Evolutionary conservation across 768 basidiomycete species (phyloP).

Genomic region (Termitomyces sp.): DNA sequence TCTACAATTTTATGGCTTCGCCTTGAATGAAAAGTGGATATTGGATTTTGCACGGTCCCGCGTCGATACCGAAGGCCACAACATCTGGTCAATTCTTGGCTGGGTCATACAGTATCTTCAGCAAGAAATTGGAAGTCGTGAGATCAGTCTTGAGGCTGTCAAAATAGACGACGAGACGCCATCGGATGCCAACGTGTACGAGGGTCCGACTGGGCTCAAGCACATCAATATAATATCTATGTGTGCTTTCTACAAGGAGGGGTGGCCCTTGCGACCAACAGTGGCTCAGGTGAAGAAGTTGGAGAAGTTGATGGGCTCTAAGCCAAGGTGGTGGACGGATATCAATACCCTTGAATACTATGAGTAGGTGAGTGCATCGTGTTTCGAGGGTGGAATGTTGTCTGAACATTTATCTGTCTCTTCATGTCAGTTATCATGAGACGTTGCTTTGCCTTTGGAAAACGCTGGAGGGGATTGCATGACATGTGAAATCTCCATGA

Average conservation of each 20-base stretch:
- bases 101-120: not conserved
- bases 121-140: not conserved
- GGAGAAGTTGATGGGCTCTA: not conserved
- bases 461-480: no score
- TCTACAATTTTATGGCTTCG: no score
- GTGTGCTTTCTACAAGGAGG: no score
- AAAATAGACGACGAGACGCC: not conserved
- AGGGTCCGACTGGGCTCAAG: not conserved
- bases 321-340: conserved; percentile 4
- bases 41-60: not conserved
- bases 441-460: no score
- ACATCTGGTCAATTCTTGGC: not conserved
- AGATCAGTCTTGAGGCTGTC: not conserved
- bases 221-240: not conserved
- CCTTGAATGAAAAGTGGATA: no score
- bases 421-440: no score
- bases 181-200: not conserved
- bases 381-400: no score
- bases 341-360: not conserved
- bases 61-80: not conserved
- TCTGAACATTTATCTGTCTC: no score
- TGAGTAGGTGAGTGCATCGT: not conserved
- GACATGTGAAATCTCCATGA: no score
- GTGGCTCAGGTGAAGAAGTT: not conserved
- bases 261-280: no score